Evolutionary conservation across 2,329 filamentous ascomycete genomes (phyloP).

Genomic region (Pezizomycotina sp.): DNA sequence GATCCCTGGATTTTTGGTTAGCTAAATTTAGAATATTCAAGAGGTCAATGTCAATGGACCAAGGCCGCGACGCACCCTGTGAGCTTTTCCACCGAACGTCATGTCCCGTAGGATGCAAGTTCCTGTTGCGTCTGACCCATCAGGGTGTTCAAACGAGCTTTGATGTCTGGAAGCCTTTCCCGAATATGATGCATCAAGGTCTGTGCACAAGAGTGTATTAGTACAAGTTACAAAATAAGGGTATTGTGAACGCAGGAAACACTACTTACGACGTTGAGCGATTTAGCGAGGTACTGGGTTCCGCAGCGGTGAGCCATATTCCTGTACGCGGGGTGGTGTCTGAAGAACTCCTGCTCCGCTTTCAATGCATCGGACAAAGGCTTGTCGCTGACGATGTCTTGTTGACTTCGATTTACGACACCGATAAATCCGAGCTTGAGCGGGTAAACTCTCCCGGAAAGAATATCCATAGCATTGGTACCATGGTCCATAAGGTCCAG

Average conservation of each 20-base stretch:
- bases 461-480: slow-evolving; percentile 90
- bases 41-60: neutral
- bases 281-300: slow-evolving; percentile 86
- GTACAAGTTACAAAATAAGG: slow-evolving; percentile 5
- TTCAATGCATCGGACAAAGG: slow-evolving; percentile 82
- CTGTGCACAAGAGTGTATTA: slow-evolving; percentile 13
- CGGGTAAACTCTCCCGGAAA: slow-evolving; percentile 93
- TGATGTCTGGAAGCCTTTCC: slow-evolving; percentile 91
- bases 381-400: slow-evolving; percentile 93
- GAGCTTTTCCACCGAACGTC: slow-evolving; percentile 93
- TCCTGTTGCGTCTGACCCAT: slow-evolving; percentile 99
- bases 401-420: slow-evolving; percentile 92
- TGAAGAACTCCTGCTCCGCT: slow-evolving; percentile 87
- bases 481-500: slow-evolving; percentile 97
- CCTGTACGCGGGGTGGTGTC: slow-evolving; percentile 87
- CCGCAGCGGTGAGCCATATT: slow-evolving; percentile 90
- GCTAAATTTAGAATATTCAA: neutral
- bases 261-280: slow-evolving; percentile 50
- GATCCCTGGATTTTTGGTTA: slow-evolving; percentile 42
- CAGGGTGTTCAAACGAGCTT: slow-evolving; percentile 86
- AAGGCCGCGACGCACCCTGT: slow-evolving; percentile 45
- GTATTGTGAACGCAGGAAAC: slow-evolving; percentile 6
- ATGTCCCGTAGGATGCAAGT: slow-evolving; percentile 95
- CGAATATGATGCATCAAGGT: slow-evolving; percentile 95
- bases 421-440: slow-evolving; percentile 95